Evolutionary conservation across 164 flowering plant genomes (phyloP).

Genomic region (Berberis vulgaris): DNA sequence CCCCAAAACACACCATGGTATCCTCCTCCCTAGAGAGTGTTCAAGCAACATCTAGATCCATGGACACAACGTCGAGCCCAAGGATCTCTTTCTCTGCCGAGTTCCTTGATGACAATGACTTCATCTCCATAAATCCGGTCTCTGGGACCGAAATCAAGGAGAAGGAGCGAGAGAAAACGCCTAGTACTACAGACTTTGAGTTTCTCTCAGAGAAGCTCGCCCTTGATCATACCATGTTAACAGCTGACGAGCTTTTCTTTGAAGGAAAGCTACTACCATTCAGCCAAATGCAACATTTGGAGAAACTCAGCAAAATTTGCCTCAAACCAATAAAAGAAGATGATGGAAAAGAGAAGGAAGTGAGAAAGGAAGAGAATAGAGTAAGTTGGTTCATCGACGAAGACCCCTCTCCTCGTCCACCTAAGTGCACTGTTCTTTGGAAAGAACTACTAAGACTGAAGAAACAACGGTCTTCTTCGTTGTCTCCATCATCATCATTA

Average conservation of each 20-base stretch:
- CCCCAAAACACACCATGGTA: conserved; percentile 26
- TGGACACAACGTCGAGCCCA: conserved; percentile 39
- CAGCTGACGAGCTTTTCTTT: conserved; percentile 80
- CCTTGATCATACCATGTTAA: conserved; percentile 30
- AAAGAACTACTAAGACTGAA: conserved; percentile 74
- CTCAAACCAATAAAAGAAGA: conserved; percentile 26
- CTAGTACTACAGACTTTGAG: conserved; percentile 51
- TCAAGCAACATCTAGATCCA: conserved; percentile 23
- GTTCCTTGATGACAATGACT: conserved; percentile 44
- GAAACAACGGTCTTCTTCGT: conserved; percentile 46
- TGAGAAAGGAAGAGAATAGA: conserved; percentile 22
- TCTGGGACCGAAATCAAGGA: conserved; percentile 10
- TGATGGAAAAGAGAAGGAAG: conserved; percentile 6
- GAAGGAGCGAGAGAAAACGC: conserved; percentile 15
- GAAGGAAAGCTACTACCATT: conserved; percentile 84
- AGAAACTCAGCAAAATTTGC: conserved; percentile 38
- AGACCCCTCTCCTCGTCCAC: conserved; percentile 94
- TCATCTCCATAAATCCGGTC: conserved; percentile 48
- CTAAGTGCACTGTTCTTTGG: conserved; percentile 92
- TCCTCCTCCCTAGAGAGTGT: conserved; percentile 24
- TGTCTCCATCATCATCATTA: conserved; percentile 37
- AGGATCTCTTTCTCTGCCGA: conserved; percentile 76
- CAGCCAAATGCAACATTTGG: conserved; percentile 51
- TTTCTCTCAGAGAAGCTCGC: conserved; percentile 42
- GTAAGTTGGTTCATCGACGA: conserved; percentile 72